Evolutionary conservation across 202 grass and related monocot species (phyloP).

Genomic region (Alloteropsis angusta): DNA sequence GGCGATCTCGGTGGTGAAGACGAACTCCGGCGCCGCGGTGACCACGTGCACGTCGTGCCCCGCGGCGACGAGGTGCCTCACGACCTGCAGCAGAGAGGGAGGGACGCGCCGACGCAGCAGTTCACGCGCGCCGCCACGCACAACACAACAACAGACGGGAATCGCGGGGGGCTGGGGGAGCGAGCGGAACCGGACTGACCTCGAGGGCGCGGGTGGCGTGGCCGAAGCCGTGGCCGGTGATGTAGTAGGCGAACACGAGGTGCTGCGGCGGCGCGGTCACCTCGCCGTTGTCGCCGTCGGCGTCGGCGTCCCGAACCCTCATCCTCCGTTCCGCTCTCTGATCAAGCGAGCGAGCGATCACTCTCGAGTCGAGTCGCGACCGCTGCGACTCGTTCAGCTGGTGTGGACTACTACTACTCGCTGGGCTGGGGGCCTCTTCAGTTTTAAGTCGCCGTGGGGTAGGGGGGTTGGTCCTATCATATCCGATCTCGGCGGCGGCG

Average conservation of each 20-base stretch:
- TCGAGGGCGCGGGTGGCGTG: constrained; percentile 84
- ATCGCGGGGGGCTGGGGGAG: neutral
- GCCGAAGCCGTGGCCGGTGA: constrained; percentile 92
- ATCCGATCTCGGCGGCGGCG: neutral
- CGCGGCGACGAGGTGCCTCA: constrained; percentile 73
- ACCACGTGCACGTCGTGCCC: constrained; percentile 96
- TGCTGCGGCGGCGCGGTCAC: constrained; percentile 26
- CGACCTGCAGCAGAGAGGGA: constrained; percentile 78
- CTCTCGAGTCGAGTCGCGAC: neutral
- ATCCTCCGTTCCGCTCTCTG: constrained; percentile 4
- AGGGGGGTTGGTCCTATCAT: neutral
- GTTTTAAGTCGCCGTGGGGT: neutral
- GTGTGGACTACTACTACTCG: neutral
- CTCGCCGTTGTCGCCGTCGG: constrained; percentile 11
- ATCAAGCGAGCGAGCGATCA: neutral
- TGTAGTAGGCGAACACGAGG: constrained; percentile 84
- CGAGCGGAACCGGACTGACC: constrained; percentile 30
- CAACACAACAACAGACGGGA: neutral
- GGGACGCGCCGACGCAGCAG: neutral
- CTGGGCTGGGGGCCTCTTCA: neutral
- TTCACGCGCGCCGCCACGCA: too few species aligned
- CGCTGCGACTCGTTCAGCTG: neutral
- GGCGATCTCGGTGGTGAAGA: constrained; percentile 82
- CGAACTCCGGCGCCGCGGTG: constrained; percentile 78
- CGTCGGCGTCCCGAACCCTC: constrained; percentile 25